A percentile compares a stretch with the other conserved stretches of the same genome.
These are phyloP conservation scores for Sarocladium kiliense DNA, from an alignment of 2,329 filamentous ascomycete species.

Conservation along the genomic window DNA sequence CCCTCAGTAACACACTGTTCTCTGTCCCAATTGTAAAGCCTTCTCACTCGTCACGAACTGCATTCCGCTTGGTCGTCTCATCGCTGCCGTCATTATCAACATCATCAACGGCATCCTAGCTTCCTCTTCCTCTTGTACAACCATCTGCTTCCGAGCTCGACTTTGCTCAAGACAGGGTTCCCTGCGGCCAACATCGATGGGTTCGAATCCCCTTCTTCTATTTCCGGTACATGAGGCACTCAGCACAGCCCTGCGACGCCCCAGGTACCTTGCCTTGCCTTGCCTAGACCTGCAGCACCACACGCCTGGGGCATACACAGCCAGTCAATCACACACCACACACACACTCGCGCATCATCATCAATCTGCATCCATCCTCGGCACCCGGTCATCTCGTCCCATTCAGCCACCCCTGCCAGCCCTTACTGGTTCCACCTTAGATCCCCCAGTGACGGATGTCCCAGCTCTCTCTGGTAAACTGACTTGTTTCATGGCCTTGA, in stretches of 20 bases:
- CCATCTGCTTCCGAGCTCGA: neutral
- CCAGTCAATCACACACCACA: neutral
- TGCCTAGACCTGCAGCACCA: constrained; percentile 2
- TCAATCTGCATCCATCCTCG: constrained; percentile 1
- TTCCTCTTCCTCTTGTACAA: neutral
- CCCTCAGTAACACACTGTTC: too few relatives aligned
- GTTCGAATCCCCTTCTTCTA: neutral
- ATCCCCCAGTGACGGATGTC: too few relatives aligned
- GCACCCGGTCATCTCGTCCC: constrained; percentile 1
- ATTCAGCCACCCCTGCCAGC: neutral
- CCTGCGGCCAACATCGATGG: neutral
- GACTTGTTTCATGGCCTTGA: neutral
- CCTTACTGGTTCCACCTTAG: neutral
- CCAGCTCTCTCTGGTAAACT: neutral
- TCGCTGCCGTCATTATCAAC: neutral
- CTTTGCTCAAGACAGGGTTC: neutral
- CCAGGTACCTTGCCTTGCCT: neutral
- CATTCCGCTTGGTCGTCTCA: too few relatives aligned
- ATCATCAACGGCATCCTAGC: neutral
- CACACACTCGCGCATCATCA: neutral
- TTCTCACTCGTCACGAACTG: too few relatives aligned
- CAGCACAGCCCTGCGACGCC: neutral
- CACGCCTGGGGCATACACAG: neutral
- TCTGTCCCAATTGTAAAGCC: too few relatives aligned
- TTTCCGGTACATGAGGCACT: neutral